These are phyloP conservation scores for Cenchrus purpureus DNA, from an alignment of 176 grass and related monocot genomes.

Conservation along the genomic window DNA sequence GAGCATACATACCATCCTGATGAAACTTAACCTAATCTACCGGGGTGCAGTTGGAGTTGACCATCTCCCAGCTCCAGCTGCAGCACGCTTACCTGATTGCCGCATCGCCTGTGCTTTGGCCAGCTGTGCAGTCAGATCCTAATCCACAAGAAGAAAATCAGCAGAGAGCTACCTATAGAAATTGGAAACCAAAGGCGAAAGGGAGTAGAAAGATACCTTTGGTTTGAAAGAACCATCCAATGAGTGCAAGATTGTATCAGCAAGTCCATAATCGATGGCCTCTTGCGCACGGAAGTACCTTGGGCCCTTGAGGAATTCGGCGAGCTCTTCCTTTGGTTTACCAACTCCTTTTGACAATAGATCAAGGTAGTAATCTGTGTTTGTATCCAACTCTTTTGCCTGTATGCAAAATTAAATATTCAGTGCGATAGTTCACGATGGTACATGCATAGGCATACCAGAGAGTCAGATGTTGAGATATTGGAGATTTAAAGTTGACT, in stretches of 20 bases:
- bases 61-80: slow-evolving; percentile 61
- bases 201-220: slow-evolving; percentile 38
- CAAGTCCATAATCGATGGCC: slow-evolving; percentile 84
- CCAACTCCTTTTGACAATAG: slow-evolving; percentile 65
- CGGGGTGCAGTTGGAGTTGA: slow-evolving; percentile 35
- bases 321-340: slow-evolving; percentile 80
- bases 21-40: neutral
- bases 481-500: neutral
- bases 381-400: slow-evolving; percentile 87
- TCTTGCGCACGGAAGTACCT: slow-evolving; percentile 80
- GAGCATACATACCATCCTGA: neutral
- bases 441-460: neutral
- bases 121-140: slow-evolving; percentile 48
- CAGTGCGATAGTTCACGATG: neutral
- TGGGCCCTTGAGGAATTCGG: slow-evolving; percentile 60
- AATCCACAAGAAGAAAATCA: slow-evolving; percentile 31
- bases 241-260: slow-evolving; percentile 73
- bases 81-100: slow-evolving; percentile 44
- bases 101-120: slow-evolving; percentile 57
- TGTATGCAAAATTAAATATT: slow-evolving; percentile 30
- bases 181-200: neutral
- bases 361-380: slow-evolving; percentile 75
- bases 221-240: slow-evolving; percentile 65
- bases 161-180: neutral
- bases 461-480: neutral